Base-by-base conservation (phyloP, 306 rosid genomes). In the Gastrolobium villosum region DNA sequence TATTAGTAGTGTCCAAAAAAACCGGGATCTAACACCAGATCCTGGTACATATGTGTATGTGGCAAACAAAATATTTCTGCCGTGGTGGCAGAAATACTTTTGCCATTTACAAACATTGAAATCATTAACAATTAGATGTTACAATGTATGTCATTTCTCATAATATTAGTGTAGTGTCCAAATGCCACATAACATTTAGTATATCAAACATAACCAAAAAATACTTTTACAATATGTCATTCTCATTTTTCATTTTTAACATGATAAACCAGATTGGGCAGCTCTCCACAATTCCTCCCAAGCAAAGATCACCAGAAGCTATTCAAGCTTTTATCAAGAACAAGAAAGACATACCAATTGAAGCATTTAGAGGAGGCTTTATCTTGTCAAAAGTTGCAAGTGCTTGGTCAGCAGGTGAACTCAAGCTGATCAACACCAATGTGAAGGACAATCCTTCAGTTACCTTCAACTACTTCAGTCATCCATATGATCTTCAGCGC, bases 381-480 rank as follows among this genome's bases (percentile, higher is more conserved):
- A 90, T 95, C 37, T 79, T 95, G 48, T 88, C 96, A 82, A 95
- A 95, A 75, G 90, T 95, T 39, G 88, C 90, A 11, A 72, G 56
- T 43, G 90, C 99, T 10, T 53, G 89, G 64, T 95, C 99, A 11
- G 81, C 85, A 43, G 99, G 99, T 45, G 88, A 92, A 15, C 92
- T 95, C 76, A 80, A 31, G 37, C 74, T 95, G 79, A 40, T 5
- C 63, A 91, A 83, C 86, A 87, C 92, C 77, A 89, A 94, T 39
- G 87, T 87, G 11, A 85, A 89, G 11, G 98, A 90, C 63, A 95
- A 95, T 78, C 99, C 99, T 44, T 55, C 79, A 2, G 85, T 95
- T 35, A 89, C 97, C 71, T 95, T 95, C 98, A 95, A 95, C 86
- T 95, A 95, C 88, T 92, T 92, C 88, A 88, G 72, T 55, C 96